Evolutionary conservation across 805 yeast species (phyloP).

Genomic region (Zygosaccharomyces kombuchaensis): DNA sequence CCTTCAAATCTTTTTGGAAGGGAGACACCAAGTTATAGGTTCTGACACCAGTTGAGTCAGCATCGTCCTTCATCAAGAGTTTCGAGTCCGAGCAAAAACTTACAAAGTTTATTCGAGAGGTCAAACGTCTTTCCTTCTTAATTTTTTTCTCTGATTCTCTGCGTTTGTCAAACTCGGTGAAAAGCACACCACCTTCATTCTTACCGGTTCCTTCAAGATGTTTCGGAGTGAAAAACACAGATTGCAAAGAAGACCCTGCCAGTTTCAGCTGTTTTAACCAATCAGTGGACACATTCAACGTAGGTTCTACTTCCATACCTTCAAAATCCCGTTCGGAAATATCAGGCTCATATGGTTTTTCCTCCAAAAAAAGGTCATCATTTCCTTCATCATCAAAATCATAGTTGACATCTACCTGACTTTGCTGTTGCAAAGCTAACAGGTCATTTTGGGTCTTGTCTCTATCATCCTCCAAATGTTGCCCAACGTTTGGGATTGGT

Average conservation of each 20-base stretch:
- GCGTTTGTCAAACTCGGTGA: conserved; percentile 42
- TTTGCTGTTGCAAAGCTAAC: conserved; percentile 8
- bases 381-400: conserved; percentile 21
- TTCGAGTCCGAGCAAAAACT: conserved; percentile 20
- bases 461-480: conserved; percentile 1
- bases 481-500: background rate
- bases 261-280: conserved; percentile 64
- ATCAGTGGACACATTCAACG: conserved; percentile 48
- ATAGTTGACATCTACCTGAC: conserved; percentile 10
- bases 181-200: conserved; percentile 17
- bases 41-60: conserved; percentile 13
- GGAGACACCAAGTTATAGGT: conserved; percentile 5
- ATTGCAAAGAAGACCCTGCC: conserved; percentile 34
- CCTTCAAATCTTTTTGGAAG: conserved; percentile 9
- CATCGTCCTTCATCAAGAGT: conserved; percentile 15
- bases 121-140: conserved; percentile 28
- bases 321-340: conserved; percentile 44
- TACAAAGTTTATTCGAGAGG: conserved; percentile 21
- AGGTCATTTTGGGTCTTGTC: conserved; percentile 10
- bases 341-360: conserved; percentile 70
- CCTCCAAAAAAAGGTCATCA: conserved; percentile 42
- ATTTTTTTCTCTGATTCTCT: conserved; percentile 29
- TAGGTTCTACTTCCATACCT: conserved; percentile 41
- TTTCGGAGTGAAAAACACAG: conserved; percentile 32
- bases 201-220: conserved; percentile 3